Evolutionary conservation across 2,329 filamentous ascomycete genomes (phyloP).

Genomic region (Chrysosporium queenslandicum): DNA sequence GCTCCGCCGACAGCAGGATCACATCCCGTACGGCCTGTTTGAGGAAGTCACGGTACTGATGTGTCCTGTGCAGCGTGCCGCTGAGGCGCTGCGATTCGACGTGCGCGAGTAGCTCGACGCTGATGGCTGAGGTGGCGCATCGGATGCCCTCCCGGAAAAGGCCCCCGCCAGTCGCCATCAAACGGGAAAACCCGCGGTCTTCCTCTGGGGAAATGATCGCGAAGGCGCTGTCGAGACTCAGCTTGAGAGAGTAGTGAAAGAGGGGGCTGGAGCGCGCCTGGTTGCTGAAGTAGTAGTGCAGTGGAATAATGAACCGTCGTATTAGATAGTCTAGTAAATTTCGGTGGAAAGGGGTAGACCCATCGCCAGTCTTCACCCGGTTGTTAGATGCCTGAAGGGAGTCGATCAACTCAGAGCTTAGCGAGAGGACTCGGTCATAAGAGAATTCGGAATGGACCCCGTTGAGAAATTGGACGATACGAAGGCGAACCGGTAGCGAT

Average conservation of each 20-base stretch:
- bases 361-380: slow-evolving; percentile 15
- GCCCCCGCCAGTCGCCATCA: slow-evolving; percentile 34
- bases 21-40: slow-evolving; percentile 17
- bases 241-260: slow-evolving; percentile 18
- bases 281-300: slow-evolving; percentile 33
- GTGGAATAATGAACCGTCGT: slow-evolving; percentile 41
- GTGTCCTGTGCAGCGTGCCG: slow-evolving; percentile 12
- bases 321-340: slow-evolving; percentile 43
- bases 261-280: slow-evolving; percentile 16
- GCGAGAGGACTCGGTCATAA: slow-evolving; percentile 22
- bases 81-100: slow-evolving; percentile 23
- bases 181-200: slow-evolving; percentile 30
- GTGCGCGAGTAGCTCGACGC: slow-evolving; percentile 40
- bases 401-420: slow-evolving; percentile 23
- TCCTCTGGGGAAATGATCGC: slow-evolving; percentile 6
- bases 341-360: slow-evolving; percentile 32
- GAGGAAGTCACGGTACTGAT: slow-evolving; percentile 14
- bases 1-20: slow-evolving; percentile 14
- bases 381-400: slow-evolving; percentile 19
- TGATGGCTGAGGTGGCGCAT: slow-evolving; percentile 36
- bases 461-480: slow-evolving; percentile 24
- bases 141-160: slow-evolving; percentile 36
- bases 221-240: slow-evolving; percentile 19
- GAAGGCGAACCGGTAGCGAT: slow-evolving; percentile 18
- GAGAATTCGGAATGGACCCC: slow-evolving; percentile 24